Conservation (phyloP, 2,329 filamentous ascomycete species). For the Colletotrichum brevisporum region DNA sequence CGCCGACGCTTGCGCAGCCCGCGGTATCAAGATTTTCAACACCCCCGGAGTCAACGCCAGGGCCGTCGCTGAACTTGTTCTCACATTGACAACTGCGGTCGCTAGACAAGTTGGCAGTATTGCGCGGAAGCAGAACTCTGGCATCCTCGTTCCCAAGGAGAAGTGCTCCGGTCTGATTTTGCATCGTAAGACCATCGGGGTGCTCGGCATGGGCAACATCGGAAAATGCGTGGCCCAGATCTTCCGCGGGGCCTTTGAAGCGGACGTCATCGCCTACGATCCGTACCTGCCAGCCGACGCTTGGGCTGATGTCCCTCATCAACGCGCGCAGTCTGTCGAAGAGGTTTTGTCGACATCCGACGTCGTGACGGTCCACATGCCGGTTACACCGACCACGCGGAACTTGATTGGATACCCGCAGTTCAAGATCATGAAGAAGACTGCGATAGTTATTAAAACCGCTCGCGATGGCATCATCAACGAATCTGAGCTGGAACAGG, state of each 20-base stretch:
- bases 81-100: constrained; percentile 53
- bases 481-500: constrained; percentile 51
- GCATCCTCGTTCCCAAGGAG: constrained; percentile 54
- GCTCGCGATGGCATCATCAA: constrained; percentile 58
- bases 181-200: constrained; percentile 51
- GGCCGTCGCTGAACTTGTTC: constrained; percentile 56
- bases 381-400: constrained; percentile 50
- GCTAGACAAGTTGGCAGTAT: constrained; percentile 52
- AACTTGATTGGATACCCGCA: constrained; percentile 50
- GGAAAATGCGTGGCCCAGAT: constrained; percentile 53
- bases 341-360: constrained; percentile 52
- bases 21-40: constrained; percentile 60
- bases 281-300: constrained; percentile 50
- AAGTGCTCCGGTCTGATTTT: constrained; percentile 56
- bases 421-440: constrained; percentile 53
- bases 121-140: constrained; percentile 47
- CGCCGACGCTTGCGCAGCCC: constrained; percentile 52
- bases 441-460: constrained; percentile 56
- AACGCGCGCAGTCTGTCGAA: constrained; percentile 47
- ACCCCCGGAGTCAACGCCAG: constrained; percentile 61
- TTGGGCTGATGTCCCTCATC: constrained; percentile 52
- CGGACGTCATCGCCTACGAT: constrained; percentile 53
- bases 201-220: constrained; percentile 58
- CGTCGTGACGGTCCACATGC: constrained; percentile 55
- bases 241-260: constrained; percentile 53